Evolutionary conservation across 2,329 filamentous ascomycete species (phyloP).

Genomic region (Alternaria burnsii): DNA sequence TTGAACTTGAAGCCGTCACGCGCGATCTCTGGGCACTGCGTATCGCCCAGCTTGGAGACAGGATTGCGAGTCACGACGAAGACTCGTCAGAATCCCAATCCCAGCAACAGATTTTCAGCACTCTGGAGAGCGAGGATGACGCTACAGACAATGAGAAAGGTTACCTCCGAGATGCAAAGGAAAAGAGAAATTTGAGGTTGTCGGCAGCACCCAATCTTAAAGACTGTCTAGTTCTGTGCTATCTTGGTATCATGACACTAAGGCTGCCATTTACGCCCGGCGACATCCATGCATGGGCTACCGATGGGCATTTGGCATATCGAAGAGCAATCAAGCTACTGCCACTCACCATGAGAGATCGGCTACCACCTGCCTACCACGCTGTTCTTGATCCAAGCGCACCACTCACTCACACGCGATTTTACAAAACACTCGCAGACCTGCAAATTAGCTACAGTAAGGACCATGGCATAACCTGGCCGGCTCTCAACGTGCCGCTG

Average conservation of each 20-base stretch:
- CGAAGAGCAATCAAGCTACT: conserved; percentile 67
- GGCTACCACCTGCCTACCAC: conserved; percentile 70
- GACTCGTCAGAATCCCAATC: conserved; percentile 51
- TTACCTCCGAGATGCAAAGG: conserved; percentile 37
- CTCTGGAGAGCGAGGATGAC: conserved; percentile 58
- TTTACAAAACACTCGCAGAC: conserved; percentile 72
- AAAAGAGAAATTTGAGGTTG: conserved; percentile 56
- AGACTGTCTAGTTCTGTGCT: conserved; percentile 81
- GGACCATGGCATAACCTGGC: conserved; percentile 76
- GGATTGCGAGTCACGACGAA: conserved; percentile 46
- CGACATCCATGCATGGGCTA: conserved; percentile 74
- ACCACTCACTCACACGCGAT: conserved; percentile 59
- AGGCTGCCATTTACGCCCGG: conserved; percentile 78
- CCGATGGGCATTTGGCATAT: conserved; percentile 74
- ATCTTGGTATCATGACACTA: conserved; percentile 78
- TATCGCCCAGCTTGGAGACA: conserved; percentile 64
- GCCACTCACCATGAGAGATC: conserved; percentile 70
- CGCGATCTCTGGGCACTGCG: conserved; percentile 87
- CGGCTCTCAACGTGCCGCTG: conserved; percentile 74
- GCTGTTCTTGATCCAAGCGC: conserved; percentile 64
- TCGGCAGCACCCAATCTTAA: conserved; percentile 68
- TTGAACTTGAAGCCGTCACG: conserved; percentile 79
- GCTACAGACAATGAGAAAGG: conserved; percentile 45
- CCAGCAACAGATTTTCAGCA: conserved; percentile 66
- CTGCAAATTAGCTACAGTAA: conserved; percentile 69